A percentile compares a stretch with the other conserved stretches of the same genome.
phyloP scores from a whole-genome alignment of 352 stramenopile species.

The Blastocystis sp. region DNA sequence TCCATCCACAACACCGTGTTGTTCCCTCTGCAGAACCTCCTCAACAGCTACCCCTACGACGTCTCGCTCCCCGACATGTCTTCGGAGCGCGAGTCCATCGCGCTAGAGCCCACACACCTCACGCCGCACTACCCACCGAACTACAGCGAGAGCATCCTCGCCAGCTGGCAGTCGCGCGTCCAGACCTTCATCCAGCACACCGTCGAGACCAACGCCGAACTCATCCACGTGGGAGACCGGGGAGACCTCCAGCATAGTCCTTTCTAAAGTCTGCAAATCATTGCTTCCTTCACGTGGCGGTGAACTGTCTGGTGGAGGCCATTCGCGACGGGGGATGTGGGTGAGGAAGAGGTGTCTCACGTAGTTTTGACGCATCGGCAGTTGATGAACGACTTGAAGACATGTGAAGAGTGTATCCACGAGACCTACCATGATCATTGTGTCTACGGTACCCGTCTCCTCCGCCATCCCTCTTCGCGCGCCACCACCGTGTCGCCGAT shows the following conservation, averaged over 20 bases:
- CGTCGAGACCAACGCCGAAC: background rate
- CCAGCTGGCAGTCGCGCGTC: background rate
- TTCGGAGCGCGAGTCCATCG: background rate
- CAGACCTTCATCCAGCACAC: background rate
- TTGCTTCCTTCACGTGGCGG: background rate
- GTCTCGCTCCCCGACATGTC: background rate
- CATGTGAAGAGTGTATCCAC: background rate
- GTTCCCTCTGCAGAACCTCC: background rate
- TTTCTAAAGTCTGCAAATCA: background rate
- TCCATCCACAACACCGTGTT: background rate
- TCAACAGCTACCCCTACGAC: conserved; percentile 6
- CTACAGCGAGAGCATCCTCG: background rate
- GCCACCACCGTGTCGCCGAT: too few species aligned
- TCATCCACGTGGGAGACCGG: background rate
- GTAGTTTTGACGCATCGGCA: too few species aligned
- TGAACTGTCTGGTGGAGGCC: conserved; percentile 36
- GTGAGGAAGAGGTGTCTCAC: too few species aligned
- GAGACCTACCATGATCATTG: background rate
- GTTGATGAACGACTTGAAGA: too few species aligned
- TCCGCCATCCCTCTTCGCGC: too few species aligned
- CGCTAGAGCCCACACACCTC: background rate
- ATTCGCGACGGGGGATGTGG: background rate
- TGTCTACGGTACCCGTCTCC: background rate
- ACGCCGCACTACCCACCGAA: background rate
- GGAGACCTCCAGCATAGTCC: background rate